Evolutionary conservation across 768 basidiomycete species (phyloP).

Genomic region (Termitomyces sp.): DNA sequence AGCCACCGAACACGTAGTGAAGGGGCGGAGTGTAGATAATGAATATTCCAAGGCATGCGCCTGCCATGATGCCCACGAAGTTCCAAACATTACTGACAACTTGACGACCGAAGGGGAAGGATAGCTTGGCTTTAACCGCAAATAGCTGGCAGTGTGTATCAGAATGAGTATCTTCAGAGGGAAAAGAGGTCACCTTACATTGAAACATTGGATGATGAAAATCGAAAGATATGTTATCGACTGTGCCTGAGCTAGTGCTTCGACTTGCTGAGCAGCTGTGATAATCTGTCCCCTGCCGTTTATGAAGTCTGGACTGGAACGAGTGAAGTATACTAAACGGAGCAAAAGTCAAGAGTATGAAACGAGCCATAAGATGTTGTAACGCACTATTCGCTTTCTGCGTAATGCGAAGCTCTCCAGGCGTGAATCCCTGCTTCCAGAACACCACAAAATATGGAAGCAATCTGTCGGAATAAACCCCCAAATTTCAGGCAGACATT

Average conservation of each 20-base stretch:
- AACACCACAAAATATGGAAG: slow-evolving; percentile 65
- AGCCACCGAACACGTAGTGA: slow-evolving; percentile 64
- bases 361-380: not conserved
- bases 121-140: slow-evolving; percentile 60
- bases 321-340: slow-evolving; percentile 38
- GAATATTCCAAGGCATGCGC: slow-evolving; percentile 61
- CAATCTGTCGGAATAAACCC: slow-evolving; percentile 30
- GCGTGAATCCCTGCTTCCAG: slow-evolving; percentile 56
- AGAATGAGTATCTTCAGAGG: not conserved
- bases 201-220: slow-evolving; percentile 67
- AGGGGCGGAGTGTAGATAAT: slow-evolving; percentile 67
- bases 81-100: slow-evolving; percentile 58
- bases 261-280: slow-evolving; percentile 42
- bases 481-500: not conserved
- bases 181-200: slow-evolving; percentile 30
- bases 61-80: slow-evolving; percentile 56
- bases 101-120: slow-evolving; percentile 57
- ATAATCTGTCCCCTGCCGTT: slow-evolving; percentile 47
- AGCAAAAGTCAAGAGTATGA: not conserved
- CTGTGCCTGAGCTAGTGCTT: slow-evolving; percentile 57
- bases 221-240: slow-evolving; percentile 64
- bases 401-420: slow-evolving; percentile 46
- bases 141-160: slow-evolving; percentile 37
- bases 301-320: slow-evolving; percentile 47
- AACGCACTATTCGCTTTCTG: slow-evolving; percentile 37